phyloP scores from a whole-genome alignment of 345 rosid species.

The Turnera subulata region DNA sequence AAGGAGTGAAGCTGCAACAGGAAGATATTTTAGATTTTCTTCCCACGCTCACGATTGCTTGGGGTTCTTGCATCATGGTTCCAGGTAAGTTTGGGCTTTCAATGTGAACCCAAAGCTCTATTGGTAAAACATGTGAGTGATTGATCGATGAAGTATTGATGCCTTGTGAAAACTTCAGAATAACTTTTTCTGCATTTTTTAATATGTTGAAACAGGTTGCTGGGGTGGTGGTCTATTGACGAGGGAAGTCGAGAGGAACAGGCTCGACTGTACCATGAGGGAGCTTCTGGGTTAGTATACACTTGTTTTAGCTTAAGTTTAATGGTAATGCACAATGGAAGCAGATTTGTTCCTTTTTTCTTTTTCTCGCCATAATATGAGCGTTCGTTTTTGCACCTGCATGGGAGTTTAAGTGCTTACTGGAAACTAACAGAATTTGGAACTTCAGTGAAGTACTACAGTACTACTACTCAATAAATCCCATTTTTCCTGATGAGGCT shows the following conservation, averaged over 20 bases:
- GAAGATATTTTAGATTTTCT: constrained; percentile 68
- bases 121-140: constrained; percentile 1
- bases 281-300: constrained; percentile 60
- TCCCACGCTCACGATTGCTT: constrained; percentile 73
- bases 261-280: constrained; percentile 68
- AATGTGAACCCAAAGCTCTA: background rate
- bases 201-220: constrained; percentile 46
- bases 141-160: constrained; percentile 5
- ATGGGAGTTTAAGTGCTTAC: too few relatives aligned
- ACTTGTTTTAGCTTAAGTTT: background rate
- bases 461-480: too few relatives aligned
- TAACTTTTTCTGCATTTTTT: constrained; percentile 11
- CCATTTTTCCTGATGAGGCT: too few relatives aligned
- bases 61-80: constrained; percentile 92
- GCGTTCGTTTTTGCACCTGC: too few relatives aligned
- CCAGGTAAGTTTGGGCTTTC: constrained; percentile 51
- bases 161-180: background rate
- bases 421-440: too few relatives aligned
- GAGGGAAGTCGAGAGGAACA: constrained; percentile 95
- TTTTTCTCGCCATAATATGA: background rate
- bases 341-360: background rate
- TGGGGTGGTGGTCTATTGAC: constrained; percentile 99
- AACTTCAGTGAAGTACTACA: too few relatives aligned
- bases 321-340: too few relatives aligned
- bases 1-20: constrained; percentile 64